Base-by-base conservation (phyloP, 2,329 filamentous ascomycete species). In the Myriosclerotinia duriaeana region DNA sequence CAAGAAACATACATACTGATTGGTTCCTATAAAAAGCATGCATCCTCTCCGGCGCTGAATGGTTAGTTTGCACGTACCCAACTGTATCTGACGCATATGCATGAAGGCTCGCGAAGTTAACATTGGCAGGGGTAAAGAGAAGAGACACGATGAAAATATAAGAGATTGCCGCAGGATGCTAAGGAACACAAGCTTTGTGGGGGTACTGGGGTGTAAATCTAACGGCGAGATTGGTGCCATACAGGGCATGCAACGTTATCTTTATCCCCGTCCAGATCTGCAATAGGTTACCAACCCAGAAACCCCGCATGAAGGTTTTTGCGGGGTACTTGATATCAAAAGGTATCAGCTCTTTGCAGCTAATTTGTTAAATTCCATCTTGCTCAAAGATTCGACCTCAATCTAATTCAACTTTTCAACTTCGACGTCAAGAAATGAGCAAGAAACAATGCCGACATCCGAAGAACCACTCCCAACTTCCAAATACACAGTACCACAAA, bases 181-280 rank as follows among this genome's bases (percentile, higher is more conserved):
- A 50, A 9, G 38, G n/a, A 34, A 36, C 20, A 64, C 62, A 64
- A 64, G 53, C 62, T 58, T 64, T 55, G 50, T 46, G 50, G 61
- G 50, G 61, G 42, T 11, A 2, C 30, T 17, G 42, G 30, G n/a
- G 52, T 50, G 36, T 20, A 52, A 20, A 17, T 34, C 30, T 34
- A 34, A 34, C 6, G 30, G 30, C 30, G 30, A 34, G 30, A 34
- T 5, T 34, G 30, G 30, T 34, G 30, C 40, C 26, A 40, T 40
- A 58, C 34, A 52, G 17, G 46, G n/a, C 44, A 40, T 61, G 20
- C 58, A 50, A 38, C 44, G 44, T 61, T 61, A 61, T 61, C 58
- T 61, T 26, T 40, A 50, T 34, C 20, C 34, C 40, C 26, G 34
- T 7, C 5, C n/a, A 26, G 58, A 61, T 50, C 58, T 61, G 58